Evolutionary conservation across 331 rosid genomes (phyloP).

Genomic region (Stylosanthes scabra): DNA sequence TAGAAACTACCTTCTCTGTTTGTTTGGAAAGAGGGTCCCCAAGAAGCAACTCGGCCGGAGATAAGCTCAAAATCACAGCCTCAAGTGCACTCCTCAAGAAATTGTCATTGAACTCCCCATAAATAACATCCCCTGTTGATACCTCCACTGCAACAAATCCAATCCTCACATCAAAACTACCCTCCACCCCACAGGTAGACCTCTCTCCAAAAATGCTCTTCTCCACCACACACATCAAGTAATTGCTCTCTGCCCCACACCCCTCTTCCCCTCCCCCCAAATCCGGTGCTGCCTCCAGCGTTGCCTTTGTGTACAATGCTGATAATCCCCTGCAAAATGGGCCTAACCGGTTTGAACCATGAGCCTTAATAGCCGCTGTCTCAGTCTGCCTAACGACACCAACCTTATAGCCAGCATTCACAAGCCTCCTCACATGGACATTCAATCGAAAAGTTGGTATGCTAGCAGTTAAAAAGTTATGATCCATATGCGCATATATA

Average conservation of each 20-base stretch:
- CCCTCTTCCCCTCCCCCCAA: constrained; percentile 80
- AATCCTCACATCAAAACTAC: constrained; percentile 64
- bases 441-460: constrained; percentile 80
- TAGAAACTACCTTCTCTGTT: constrained; percentile 81
- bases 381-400: constrained; percentile 97
- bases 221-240: constrained; percentile 85
- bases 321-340: constrained; percentile 87
- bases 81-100: constrained; percentile 82
- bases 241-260: constrained; percentile 71
- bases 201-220: constrained; percentile 55
- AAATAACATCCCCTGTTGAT: constrained; percentile 84
- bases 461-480: constrained; percentile 81
- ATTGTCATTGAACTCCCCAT: constrained; percentile 72
- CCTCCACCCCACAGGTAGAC: constrained; percentile 50
- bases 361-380: constrained; percentile 93
- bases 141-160: constrained; percentile 86
- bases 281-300: constrained; percentile 82
- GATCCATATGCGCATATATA: constrained; percentile 86
- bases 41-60: constrained; percentile 91
- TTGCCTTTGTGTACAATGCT: constrained; percentile 88
- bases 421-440: constrained; percentile 95
- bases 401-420: constrained; percentile 83
- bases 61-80: constrained; percentile 71
- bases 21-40: constrained; percentile 81
- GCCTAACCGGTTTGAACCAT: constrained; percentile 67